Evolutionary conservation across 1,284 basidiomycete species (phyloP).

Genomic region (Hortiboletus rubellus): DNA sequence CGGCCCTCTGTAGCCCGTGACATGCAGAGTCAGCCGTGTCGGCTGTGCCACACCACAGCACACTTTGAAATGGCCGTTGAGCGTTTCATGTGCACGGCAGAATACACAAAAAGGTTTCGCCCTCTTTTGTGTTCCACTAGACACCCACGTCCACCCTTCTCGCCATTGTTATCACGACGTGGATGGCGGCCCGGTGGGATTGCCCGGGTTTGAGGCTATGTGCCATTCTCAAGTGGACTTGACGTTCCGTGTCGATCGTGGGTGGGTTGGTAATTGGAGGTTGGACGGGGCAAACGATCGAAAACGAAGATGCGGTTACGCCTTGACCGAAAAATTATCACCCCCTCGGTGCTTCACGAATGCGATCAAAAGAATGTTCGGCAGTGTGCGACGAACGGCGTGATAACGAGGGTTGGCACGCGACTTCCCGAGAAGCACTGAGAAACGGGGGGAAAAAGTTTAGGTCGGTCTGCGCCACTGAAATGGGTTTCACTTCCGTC

Average conservation of each 20-base stretch:
- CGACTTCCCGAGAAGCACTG: neutral
- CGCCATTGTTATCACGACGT: neutral
- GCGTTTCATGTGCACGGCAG: neutral
- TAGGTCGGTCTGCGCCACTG: neutral
- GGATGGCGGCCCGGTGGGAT: neutral
- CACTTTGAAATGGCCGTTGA: neutral
- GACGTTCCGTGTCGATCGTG: neutral
- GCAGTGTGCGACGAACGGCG: neutral
- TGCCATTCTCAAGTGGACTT: neutral
- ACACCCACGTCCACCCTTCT: neutral
- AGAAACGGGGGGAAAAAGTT: neutral
- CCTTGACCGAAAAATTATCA: neutral
- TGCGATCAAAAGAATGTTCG: neutral
- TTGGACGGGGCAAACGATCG: neutral
- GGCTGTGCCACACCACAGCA: no score
- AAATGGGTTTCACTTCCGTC: neutral
- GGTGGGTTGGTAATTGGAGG: neutral
- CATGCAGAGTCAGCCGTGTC: neutral
- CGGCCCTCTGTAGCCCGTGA: neutral
- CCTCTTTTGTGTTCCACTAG: neutral
- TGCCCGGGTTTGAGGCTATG: neutral
- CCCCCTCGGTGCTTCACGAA: neutral
- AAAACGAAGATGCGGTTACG: no score
- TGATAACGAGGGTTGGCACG: neutral
- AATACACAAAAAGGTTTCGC: neutral